These are phyloP conservation scores for Nicotiana rustica DNA, from an alignment of 305 asterid genomes.

Conservation along the genomic window DNA sequence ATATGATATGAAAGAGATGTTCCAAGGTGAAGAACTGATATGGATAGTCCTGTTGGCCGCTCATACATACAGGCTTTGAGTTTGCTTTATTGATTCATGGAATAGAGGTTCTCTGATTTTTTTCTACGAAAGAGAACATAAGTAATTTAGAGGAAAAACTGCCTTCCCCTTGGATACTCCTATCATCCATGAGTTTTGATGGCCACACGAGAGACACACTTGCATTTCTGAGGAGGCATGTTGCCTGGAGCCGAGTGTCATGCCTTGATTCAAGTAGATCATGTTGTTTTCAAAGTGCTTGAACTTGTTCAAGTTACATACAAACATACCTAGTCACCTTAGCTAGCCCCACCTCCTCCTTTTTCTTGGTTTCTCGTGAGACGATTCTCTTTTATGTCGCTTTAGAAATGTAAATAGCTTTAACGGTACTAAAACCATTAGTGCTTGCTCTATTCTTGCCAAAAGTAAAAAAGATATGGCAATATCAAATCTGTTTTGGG, in stretches of 20 bases:
- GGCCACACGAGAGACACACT: neutral
- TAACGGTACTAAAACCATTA: neutral
- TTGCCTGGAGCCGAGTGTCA: neutral
- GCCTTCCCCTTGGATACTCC: neutral
- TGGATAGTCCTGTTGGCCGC: constrained; percentile 9
- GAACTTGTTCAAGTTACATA: neutral
- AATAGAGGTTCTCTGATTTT: neutral
- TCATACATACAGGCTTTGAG: neutral
- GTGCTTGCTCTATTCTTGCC: constrained; percentile 11
- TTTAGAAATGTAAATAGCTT: constrained; percentile 20
- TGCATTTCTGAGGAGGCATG: neutral
- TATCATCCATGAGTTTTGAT: neutral
- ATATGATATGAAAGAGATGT: constrained; percentile 2
- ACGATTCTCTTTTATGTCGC: constrained; percentile 3
- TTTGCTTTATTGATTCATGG: constrained; percentile 6
- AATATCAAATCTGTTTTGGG: neutral
- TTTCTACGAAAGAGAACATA: neutral
- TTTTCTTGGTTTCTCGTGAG: constrained; percentile 3
- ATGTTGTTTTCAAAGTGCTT: constrained; percentile 2
- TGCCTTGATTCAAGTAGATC: constrained; percentile 23
- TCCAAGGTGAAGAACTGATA: constrained; percentile 23
- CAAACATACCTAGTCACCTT: constrained; percentile 6
- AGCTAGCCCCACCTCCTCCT: neutral
- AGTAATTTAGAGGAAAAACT: neutral
- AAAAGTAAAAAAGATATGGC: neutral